A percentile compares a stretch with the other conserved stretches of the same genome.
Conservation (phyloP, 257 asterid genomes). For the Paraleonurus japonicus region DNA sequence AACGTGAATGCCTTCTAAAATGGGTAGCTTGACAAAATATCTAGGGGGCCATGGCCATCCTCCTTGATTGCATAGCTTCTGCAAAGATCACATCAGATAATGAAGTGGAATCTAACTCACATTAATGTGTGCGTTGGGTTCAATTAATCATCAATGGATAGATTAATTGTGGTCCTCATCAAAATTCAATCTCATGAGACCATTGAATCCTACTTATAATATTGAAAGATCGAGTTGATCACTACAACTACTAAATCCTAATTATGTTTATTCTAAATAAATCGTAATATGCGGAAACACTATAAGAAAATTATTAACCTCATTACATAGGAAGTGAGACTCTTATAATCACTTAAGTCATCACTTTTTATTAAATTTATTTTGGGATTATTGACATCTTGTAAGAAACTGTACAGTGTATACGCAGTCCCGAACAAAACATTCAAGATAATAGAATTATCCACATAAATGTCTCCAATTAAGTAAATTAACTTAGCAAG, state of each 20-base stretch:
- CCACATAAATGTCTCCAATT: background rate
- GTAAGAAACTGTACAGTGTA: too few relatives aligned
- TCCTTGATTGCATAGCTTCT: constrained; percentile 17
- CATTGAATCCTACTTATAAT: constrained; percentile 28
- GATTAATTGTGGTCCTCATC: constrained; percentile 30
- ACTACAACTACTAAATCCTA: too few relatives aligned
- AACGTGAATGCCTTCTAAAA: constrained; percentile 23
- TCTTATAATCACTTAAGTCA: too few relatives aligned
- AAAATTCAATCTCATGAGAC: constrained; percentile 19
- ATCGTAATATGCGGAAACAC: too few relatives aligned
- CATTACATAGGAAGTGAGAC: too few relatives aligned
- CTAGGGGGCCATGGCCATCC: background rate
- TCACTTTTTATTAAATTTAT: too few relatives aligned
- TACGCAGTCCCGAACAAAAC: too few relatives aligned
- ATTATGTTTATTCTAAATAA: too few relatives aligned
- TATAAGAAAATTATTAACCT: too few relatives aligned
- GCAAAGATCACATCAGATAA: constrained; percentile 21
- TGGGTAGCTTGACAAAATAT: constrained; percentile 26
- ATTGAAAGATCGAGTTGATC: background rate
- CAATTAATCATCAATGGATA: constrained; percentile 6
- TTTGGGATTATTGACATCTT: too few relatives aligned
- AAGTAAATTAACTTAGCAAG: background rate
- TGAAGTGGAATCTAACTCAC: constrained; percentile 24
- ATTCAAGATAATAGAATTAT: too few relatives aligned
- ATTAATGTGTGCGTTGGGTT: constrained; percentile 14